These are phyloP conservation scores for Hanseniaspora uvarum DNA, from an alignment of 1,139 yeast species.

Conservation along the genomic window DNA sequence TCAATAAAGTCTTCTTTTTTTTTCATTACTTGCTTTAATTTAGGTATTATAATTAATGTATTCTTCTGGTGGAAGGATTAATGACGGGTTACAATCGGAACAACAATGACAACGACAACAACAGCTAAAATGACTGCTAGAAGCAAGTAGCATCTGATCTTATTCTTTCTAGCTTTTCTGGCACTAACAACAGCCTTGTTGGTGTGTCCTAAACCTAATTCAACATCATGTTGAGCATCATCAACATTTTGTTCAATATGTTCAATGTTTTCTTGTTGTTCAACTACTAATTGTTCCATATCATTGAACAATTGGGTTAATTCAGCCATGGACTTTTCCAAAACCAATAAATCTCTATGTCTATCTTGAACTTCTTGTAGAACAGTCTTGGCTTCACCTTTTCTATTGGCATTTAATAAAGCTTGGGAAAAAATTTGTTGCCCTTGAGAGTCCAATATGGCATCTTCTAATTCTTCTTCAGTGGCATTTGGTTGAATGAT, in stretches of 20 bases:
- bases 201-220: slow-evolving; percentile 90
- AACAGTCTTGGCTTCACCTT: slow-evolving; percentile 95
- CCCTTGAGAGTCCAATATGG: slow-evolving; percentile 73
- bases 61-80: not conserved
- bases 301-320: slow-evolving; percentile 89
- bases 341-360: slow-evolving; percentile 88
- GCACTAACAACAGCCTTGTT: slow-evolving; percentile 84
- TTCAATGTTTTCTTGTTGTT: slow-evolving; percentile 83
- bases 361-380: slow-evolving; percentile 92
- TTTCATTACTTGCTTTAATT: not conserved
- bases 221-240: slow-evolving; percentile 80
- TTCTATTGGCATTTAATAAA: slow-evolving; percentile 77
- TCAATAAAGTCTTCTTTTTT: no score
- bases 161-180: slow-evolving; percentile 82
- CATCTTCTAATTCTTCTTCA: slow-evolving; percentile 70
- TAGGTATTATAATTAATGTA: not conserved
- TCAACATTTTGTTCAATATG: slow-evolving; percentile 73
- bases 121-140: slow-evolving; percentile 49
- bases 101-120: slow-evolving; percentile 59
- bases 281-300: slow-evolving; percentile 92
- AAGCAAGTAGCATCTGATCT: slow-evolving; percentile 74
- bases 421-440: slow-evolving; percentile 94
- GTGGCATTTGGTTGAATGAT: slow-evolving; percentile 91
- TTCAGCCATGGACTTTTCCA: slow-evolving; percentile 93
- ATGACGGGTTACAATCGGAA: slow-evolving; percentile 28